phyloP scores from a whole-genome alignment of 768 basidiomycete species.

The Holtermanniella nyarrowii region DNA sequence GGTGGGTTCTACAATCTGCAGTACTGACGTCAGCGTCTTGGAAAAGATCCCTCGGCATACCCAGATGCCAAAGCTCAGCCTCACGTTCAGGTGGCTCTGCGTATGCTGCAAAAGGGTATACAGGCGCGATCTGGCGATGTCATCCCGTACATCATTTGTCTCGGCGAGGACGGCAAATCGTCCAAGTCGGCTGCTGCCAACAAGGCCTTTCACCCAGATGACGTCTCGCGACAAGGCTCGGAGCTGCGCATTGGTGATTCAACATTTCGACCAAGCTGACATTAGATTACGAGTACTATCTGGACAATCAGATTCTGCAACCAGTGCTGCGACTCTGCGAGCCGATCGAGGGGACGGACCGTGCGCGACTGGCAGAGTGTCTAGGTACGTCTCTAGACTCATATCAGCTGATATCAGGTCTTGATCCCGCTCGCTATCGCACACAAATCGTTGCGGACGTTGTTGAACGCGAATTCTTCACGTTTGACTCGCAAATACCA shows the following conservation, averaged over 20 bases:
- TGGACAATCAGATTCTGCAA: constrained; percentile 82
- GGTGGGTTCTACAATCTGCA: constrained; percentile 45
- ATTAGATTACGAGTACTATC: constrained; percentile 81
- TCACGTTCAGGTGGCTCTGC: constrained; percentile 89
- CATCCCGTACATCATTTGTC: constrained; percentile 88
- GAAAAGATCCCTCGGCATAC: constrained; percentile 94
- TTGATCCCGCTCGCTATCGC: constrained; percentile 39
- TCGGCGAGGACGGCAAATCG: constrained; percentile 55
- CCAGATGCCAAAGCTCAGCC: constrained; percentile 91
- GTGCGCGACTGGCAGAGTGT: constrained; percentile 83
- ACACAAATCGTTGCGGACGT: constrained; percentile 17
- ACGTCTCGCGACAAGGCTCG: constrained; percentile 58
- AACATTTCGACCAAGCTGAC: constrained; percentile 1
- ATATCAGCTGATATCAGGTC: constrained; percentile 20
- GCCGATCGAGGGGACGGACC: constrained; percentile 89
- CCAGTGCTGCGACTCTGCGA: constrained; percentile 93
- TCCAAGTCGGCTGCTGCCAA: constrained; percentile 75
- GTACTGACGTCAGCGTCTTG: constrained; percentile 56
- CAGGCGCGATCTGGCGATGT: constrained; percentile 81
- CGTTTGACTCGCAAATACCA: constrained; percentile 78
- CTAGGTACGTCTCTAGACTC: constrained; percentile 54
- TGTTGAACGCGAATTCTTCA: constrained; percentile 61
- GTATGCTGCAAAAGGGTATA: constrained; percentile 74
- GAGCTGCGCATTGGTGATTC: constrained; percentile 62
- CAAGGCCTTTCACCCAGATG: constrained; percentile 85